Evolutionary conservation across 805 yeast species (phyloP), one percentile per base, ranked within the genome.

Genomic region (Monosporozyma aerobia): DNA sequence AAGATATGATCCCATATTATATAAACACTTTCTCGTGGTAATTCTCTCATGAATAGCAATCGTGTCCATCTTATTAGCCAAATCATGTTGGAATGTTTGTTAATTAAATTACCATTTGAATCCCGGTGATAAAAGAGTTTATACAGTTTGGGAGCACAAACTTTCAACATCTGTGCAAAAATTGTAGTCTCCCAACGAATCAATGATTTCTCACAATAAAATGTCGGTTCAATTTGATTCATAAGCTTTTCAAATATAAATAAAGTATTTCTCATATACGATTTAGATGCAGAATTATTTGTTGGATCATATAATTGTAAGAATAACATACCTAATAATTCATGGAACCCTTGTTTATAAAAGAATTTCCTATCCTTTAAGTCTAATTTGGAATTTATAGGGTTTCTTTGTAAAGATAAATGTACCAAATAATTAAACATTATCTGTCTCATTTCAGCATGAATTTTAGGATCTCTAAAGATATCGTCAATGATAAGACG

Each of bases 51-150:
- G 19, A 67, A 61, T 5, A 66, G 49, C 43, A 67, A 53, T 44
- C 70, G 54, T 19, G 65, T 62, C 71, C 71, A 67, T 40, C 70
- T 55, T 40, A 67, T 56, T n/a, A 67, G 54, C 71, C 71, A 67
- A 23, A 67, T 57, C 35, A 64, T 47, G 47, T 62, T 63, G 2
- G 41, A 43, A 33, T 53, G 50, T 43, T 14, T 47, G n/a, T 53
- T 53, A 45, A 23, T 49, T n/a, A 9, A 48, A 46, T 47, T 53
- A 37, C 39, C 29, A 32, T 40, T 23, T 19, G 29, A 8, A 43
- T 40, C 46, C 27, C 22, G 49, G 5, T 53, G 50, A 44, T 51
- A 63, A 22, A 57, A 48, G 23, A 56, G 39, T 3, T 46, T 49
- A 48, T 56, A 58, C 3, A 66, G 19, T 23, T 39, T 47, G 8